A percentile compares a stretch with the other conserved stretches of the same genome.
Evolutionary conservation across 441 rosid genomes (phyloP).

Genomic region (Pelargonium fulgidum): DNA sequence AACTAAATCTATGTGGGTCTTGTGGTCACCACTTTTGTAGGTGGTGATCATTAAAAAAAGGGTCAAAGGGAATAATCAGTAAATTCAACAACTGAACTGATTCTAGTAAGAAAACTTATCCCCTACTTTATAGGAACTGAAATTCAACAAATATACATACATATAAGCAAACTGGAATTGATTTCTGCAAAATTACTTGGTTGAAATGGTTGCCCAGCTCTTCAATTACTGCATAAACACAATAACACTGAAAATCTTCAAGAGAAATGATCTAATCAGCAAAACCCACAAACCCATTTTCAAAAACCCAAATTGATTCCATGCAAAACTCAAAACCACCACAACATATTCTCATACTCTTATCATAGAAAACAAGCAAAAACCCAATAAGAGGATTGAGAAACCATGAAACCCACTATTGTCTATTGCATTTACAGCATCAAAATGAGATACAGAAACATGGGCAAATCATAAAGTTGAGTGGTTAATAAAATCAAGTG

Average conservation of each 20-base stretch:
- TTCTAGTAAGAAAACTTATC: not conserved
- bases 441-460: too few species aligned
- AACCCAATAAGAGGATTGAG: too few species aligned
- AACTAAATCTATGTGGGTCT: constrained; percentile 5
- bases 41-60: not conserved
- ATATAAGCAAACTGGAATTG: constrained; percentile 6
- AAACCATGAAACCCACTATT: not conserved
- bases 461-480: too few species aligned
- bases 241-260: constrained; percentile 9
- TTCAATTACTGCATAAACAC: constrained; percentile 18
- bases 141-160: not conserved
- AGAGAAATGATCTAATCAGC: not conserved
- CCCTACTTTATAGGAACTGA: not conserved
- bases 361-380: not conserved
- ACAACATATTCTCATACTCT: not conserved
- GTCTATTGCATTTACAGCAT: too few species aligned
- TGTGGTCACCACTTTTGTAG: constrained; percentile 4
- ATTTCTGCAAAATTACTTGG: constrained; percentile 17
- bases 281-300: not conserved
- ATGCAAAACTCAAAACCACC: not conserved
- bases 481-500: too few species aligned
- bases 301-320: not conserved
- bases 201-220: constrained; percentile 10
- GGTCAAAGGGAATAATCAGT: not conserved
- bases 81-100: not conserved